Evolutionary conservation across 2,329 filamentous ascomycete species (phyloP).

Genomic region (Curvularia spicifera): DNA sequence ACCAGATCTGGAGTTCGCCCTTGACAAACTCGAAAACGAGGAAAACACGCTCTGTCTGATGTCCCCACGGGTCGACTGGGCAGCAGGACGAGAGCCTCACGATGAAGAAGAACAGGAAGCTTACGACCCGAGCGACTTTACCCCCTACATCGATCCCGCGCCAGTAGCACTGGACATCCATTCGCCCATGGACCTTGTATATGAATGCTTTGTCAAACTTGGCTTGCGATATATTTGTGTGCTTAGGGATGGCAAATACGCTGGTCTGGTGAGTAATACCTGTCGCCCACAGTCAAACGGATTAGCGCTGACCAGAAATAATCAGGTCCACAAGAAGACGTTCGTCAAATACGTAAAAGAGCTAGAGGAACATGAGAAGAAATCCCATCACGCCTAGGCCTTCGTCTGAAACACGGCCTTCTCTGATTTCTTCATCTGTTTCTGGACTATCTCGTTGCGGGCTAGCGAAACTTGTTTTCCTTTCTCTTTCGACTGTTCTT

Average conservation of each 20-base stretch:
- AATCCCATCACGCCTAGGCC: slow-evolving; percentile 11
- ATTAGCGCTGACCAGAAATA: neutral
- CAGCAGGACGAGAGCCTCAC: slow-evolving; percentile 52
- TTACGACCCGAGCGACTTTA: slow-evolving; percentile 80
- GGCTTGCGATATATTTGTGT: slow-evolving; percentile 93
- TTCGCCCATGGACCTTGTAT: slow-evolving; percentile 92
- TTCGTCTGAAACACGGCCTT: neutral
- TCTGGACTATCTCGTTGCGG: slow-evolving; percentile 1
- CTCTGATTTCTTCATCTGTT: neutral
- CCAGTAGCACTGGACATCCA: slow-evolving; percentile 87
- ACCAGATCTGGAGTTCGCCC: slow-evolving; percentile 89
- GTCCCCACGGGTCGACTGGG: slow-evolving; percentile 65
- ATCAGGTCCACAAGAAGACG: slow-evolving; percentile 86
- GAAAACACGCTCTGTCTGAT: slow-evolving; percentile 79
- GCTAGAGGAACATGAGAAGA: slow-evolving; percentile 64
- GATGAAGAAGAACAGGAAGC: slow-evolving; percentile 59
- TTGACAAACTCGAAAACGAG: slow-evolving; percentile 83
- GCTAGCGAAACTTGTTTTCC: neutral
- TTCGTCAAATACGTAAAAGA: slow-evolving; percentile 95
- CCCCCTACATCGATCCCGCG: slow-evolving; percentile 87
- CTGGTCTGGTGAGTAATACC: slow-evolving; percentile 73
- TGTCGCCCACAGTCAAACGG: neutral
- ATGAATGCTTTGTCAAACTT: slow-evolving; percentile 94
- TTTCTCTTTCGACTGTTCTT: slow-evolving; percentile 1
- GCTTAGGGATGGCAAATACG: slow-evolving; percentile 80